These are phyloP conservation scores for Penicillium samsonianum DNA, from an alignment of 495 filamentous ascomycete genomes.

Conservation along the genomic window DNA sequence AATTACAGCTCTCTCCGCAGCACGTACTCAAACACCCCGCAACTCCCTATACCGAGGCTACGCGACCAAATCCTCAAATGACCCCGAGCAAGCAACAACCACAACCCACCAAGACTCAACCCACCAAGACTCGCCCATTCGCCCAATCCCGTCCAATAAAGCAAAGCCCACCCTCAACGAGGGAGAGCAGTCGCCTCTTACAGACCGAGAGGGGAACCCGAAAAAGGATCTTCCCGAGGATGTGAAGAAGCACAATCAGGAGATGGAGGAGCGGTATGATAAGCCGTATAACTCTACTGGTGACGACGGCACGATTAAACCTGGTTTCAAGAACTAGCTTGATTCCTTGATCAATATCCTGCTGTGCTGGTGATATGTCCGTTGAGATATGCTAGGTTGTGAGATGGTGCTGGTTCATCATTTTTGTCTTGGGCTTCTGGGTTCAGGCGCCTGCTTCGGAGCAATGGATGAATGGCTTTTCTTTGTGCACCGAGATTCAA, in stretches of 20 bases:
- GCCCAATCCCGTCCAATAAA: constrained; percentile 40
- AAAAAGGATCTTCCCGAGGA: constrained; percentile 37
- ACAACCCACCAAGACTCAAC: neutral
- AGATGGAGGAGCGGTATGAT: constrained; percentile 40
- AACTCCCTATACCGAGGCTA: constrained; percentile 8
- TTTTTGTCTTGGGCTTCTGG: neutral
- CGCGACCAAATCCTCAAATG: constrained; percentile 7
- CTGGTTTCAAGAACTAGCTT: constrained; percentile 17
- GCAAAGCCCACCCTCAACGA: constrained; percentile 40
- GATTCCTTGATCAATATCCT: neutral
- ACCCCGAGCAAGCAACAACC: constrained; percentile 1
- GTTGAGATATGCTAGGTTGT: neutral
- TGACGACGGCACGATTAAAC: constrained; percentile 36
- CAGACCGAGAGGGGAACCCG: constrained; percentile 33
- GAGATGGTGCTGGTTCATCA: constrained; percentile 6
- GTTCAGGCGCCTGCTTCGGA: neutral
- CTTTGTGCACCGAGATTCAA: neutral
- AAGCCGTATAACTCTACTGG: constrained; percentile 40
- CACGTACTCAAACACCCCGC: neutral
- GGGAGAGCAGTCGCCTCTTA: constrained; percentile 33
- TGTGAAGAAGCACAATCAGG: constrained; percentile 43
- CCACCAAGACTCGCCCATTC: constrained; percentile 12
- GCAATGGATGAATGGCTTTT: neutral
- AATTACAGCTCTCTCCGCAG: neutral
- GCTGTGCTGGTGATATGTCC: neutral